A percentile compares a stretch with the other conserved stretches of the same genome.
phyloP scores from a whole-genome alignment of 2,329 filamentous ascomycete species.

The Dactylellina cionopaga region DNA sequence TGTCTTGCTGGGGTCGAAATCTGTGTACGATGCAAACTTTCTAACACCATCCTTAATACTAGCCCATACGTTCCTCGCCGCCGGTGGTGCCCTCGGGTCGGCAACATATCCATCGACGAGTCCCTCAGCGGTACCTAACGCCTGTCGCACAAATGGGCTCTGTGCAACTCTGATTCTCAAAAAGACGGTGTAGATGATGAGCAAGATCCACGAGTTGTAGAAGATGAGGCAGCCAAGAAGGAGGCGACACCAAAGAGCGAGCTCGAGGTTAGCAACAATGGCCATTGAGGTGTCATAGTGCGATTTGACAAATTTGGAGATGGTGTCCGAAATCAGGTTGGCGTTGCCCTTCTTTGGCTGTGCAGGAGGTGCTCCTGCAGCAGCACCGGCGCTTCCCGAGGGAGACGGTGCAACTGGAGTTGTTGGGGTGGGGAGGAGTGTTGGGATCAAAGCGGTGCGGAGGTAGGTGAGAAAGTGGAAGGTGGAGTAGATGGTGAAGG shows the following conservation, averaged over 20 bases:
- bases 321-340: slow-evolving; percentile 78
- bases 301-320: slow-evolving; percentile 93
- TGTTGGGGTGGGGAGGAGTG: slow-evolving; percentile 73
- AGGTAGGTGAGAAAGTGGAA: slow-evolving; percentile 99
- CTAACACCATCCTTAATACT: slow-evolving; percentile 54
- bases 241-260: slow-evolving; percentile 84
- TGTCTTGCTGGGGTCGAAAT: slow-evolving; percentile 12
- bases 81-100: slow-evolving; percentile 55
- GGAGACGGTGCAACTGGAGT: slow-evolving; percentile 63
- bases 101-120: slow-evolving; percentile 55
- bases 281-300: slow-evolving; percentile 98
- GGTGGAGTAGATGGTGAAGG: slow-evolving; percentile 95
- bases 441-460: slow-evolving; percentile 90
- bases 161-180: slow-evolving; percentile 88
- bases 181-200: slow-evolving; percentile 88
- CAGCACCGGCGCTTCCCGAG: slow-evolving; percentile 64
- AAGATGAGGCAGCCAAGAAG: slow-evolving; percentile 84
- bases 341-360: slow-evolving; percentile 66
- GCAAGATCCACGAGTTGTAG: slow-evolving; percentile 87
- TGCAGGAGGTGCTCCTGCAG: slow-evolving; percentile 66
- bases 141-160: slow-evolving; percentile 77
- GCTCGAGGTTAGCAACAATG: slow-evolving; percentile 87
- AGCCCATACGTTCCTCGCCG: slow-evolving; percentile 55
- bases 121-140: slow-evolving; percentile 54
- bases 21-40: slow-evolving; percentile 53